These are phyloP conservation scores for Malassezia brasiliensis DNA, from an alignment of 1,284 basidiomycete genomes.

Conservation along the genomic window DNA sequence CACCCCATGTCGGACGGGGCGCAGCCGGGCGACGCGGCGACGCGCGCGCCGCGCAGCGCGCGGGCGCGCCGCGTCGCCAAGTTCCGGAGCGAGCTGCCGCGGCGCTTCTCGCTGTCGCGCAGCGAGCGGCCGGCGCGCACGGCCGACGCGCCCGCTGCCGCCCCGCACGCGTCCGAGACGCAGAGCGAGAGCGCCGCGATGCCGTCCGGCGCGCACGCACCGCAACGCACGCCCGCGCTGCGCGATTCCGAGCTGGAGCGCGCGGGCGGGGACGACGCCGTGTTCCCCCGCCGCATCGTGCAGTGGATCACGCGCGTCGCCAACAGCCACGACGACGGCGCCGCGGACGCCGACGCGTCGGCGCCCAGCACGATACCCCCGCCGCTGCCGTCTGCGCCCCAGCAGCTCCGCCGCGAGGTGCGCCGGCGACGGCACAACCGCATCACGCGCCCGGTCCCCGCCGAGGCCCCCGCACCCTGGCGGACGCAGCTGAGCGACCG, in stretches of 20 bases:
- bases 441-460: background rate
- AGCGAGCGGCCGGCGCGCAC: background rate
- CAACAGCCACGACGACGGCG: background rate
- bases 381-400: background rate
- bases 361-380: background rate
- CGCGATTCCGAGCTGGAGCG: too few species aligned
- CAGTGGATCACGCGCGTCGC: slow-evolving; percentile 7
- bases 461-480: background rate
- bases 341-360: background rate
- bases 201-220: background rate
- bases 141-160: background rate
- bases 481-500: background rate
- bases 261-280: background rate
- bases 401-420: background rate
- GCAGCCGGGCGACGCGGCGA: too few species aligned
- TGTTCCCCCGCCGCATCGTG: slow-evolving; percentile 1
- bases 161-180: background rate
- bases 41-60: background rate
- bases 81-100: background rate
- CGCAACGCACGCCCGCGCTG: background rate
- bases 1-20: too few species aligned
- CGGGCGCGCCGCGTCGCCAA: background rate
- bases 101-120: background rate
- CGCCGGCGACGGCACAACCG: background rate
- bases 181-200: background rate